These are phyloP conservation scores for Rhizopus arrhizus DNA, from an alignment of 371 early-diverging fungal species.

Conservation along the genomic window DNA sequence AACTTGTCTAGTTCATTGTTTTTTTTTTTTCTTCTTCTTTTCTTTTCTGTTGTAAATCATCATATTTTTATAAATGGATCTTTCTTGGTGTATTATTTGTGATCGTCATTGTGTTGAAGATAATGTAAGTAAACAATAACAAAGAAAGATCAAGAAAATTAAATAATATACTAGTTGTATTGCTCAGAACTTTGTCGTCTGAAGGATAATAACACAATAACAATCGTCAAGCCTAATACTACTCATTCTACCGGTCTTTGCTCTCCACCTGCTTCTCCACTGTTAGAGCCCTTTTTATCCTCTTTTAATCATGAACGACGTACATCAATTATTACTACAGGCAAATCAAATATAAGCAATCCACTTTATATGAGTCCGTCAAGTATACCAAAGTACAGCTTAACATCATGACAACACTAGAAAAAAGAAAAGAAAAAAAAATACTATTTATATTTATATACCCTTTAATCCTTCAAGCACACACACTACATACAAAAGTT, in stretches of 20 bases:
- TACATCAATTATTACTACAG: conserved; percentile 11
- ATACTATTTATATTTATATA: neutral
- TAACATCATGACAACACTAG: neutral
- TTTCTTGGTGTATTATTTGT: conserved; percentile 46
- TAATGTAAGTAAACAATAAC: conserved; percentile 20
- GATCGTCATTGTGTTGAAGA: conserved; percentile 38
- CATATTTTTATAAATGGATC: conserved; percentile 25
- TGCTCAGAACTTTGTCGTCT: conserved; percentile 34
- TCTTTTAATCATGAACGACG: conserved; percentile 28
- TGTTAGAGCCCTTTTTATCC: conserved; percentile 31
- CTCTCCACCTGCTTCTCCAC: conserved; percentile 30
- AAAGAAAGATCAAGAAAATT: neutral
- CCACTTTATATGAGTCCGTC: conserved; percentile 6
- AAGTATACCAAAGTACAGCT: conserved; percentile 17
- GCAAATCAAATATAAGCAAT: conserved; percentile 7
- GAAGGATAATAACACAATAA: conserved; percentile 15
- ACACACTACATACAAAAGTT: no score
- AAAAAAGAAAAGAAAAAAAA: neutral
- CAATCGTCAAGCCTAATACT: neutral
- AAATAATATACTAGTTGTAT: conserved; percentile 17
- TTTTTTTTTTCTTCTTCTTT: neutral
- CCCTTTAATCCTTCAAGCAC: neutral
- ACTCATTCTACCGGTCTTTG: neutral
- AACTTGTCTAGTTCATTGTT: neutral
- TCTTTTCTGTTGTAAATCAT: neutral